phyloP scores from a whole-genome alignment of 1,284 basidiomycete species.

The Cystobasidium slooffiae region DNA sequence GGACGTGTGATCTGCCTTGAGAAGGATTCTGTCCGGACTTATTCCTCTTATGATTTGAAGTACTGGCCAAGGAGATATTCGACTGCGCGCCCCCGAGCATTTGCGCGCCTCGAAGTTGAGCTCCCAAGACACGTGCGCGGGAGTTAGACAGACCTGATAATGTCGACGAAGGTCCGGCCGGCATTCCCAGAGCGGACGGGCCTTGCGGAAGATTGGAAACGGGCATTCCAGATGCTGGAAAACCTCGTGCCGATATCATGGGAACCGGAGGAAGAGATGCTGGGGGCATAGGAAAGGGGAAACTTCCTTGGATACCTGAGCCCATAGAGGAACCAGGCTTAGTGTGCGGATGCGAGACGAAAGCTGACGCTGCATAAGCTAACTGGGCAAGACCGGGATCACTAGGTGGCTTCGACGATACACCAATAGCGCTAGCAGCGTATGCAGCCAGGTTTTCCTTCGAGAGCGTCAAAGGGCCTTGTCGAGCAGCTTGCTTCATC shows the following conservation, averaged over 20 bases:
- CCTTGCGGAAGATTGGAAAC: neutral
- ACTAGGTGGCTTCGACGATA: neutral
- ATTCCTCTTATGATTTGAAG: neutral
- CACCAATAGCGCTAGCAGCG: conserved; percentile 5
- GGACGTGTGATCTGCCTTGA: neutral
- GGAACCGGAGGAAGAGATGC: conserved; percentile 8
- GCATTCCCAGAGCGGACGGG: neutral
- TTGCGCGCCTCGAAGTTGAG: neutral
- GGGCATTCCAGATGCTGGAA: neutral
- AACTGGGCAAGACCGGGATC: conserved; percentile 5
- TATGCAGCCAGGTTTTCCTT: conserved; percentile 5
- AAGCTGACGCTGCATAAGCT: conserved; percentile 32
- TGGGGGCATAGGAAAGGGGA: conserved; percentile 8
- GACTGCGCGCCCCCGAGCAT: neutral
- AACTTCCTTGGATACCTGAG: neutral
- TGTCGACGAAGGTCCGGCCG: neutral
- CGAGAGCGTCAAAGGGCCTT: neutral
- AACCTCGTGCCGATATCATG: conserved; percentile 4
- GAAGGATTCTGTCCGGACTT: neutral
- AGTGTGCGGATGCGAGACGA: neutral
- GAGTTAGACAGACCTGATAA: neutral
- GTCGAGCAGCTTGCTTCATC: neutral
- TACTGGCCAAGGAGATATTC: conserved; percentile 10
- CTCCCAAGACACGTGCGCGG: conserved; percentile 3
- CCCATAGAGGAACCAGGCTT: neutral